Evolutionary conservation across 176 grass and related monocot species (phyloP).

Genomic region (Avena insularis): DNA sequence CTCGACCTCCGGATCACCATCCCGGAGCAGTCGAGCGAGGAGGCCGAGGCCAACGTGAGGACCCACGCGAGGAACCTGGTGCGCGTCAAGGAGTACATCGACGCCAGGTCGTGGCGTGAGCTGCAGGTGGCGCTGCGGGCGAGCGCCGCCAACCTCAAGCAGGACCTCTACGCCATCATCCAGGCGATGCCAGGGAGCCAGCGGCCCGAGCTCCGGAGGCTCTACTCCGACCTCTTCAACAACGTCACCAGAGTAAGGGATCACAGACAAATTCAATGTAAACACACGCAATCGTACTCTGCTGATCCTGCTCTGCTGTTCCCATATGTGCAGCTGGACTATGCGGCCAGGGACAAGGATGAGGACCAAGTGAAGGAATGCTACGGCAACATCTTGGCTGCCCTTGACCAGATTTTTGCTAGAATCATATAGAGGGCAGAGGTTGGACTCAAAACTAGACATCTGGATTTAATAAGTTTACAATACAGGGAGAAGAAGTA

Average conservation of each 20-base stretch:
- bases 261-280: not conserved
- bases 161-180: constrained; percentile 93
- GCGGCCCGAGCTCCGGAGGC: constrained; percentile 67
- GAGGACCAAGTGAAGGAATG: constrained; percentile 53
- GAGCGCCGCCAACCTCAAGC: constrained; percentile 72
- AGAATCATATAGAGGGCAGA: constrained; percentile 50
- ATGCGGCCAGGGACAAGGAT: constrained; percentile 72
- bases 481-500: constrained; percentile 30
- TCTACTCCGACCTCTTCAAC: constrained; percentile 88
- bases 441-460: not conserved
- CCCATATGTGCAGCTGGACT: constrained; percentile 57
- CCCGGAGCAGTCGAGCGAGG: constrained; percentile 69
- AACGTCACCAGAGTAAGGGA: constrained; percentile 61
- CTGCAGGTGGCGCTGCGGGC: constrained; percentile 60
- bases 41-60: constrained; percentile 60
- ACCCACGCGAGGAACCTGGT: constrained; percentile 69
- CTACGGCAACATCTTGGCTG: constrained; percentile 61
- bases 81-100: constrained; percentile 64
- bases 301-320: not conserved
- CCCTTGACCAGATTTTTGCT: constrained; percentile 64
- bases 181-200: constrained; percentile 52
- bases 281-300: not conserved
- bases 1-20: constrained; percentile 52
- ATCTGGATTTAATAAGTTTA: constrained; percentile 6
- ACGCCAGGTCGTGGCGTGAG: constrained; percentile 77